Conservation (phyloP, 164 flowering plant genomes). For the Kalanchoe fedtschenkoi region DNA sequence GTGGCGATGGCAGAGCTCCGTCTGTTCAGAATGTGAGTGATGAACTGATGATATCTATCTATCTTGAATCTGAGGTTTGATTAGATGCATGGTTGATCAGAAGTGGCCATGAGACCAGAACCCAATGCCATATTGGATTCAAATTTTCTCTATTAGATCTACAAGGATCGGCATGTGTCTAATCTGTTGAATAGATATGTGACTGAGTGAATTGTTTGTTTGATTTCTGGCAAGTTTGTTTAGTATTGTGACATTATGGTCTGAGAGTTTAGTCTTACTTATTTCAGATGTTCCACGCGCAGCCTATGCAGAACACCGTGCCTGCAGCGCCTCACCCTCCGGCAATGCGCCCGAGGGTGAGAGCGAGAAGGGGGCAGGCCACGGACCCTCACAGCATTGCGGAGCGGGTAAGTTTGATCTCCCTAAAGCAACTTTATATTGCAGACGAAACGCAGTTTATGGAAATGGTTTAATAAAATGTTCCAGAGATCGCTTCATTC, state of each 20-base stretch:
- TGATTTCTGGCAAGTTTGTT: too few species aligned
- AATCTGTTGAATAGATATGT: too few species aligned
- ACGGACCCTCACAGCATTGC: conserved; percentile 11
- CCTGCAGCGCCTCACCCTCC: conserved; percentile 34
- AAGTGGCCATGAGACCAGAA: too few species aligned
- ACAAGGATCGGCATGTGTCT: too few species aligned
- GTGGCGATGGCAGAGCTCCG: conserved; percentile 30
- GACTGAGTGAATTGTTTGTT: too few species aligned
- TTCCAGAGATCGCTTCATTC: background rate
- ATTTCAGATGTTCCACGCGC: conserved; percentile 63
- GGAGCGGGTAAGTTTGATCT: conserved; percentile 7
- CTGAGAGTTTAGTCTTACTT: too few species aligned
- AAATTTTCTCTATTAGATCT: too few species aligned
- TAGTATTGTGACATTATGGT: too few species aligned
- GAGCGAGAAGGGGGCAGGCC: conserved; percentile 9
- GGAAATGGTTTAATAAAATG: background rate
- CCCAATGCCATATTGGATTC: too few species aligned
- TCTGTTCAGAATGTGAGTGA: conserved; percentile 45
- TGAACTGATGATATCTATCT: too few species aligned
- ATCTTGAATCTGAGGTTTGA: too few species aligned
- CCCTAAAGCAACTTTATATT: background rate
- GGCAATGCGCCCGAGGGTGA: background rate
- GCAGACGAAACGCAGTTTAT: background rate
- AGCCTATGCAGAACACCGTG: conserved; percentile 40
- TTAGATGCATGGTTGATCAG: too few species aligned